Evolutionary conservation across 192 early-diverging fungal species (phyloP), one percentile per base, ranked within the genome.

Genomic region (Entomortierella beljakovae): DNA sequence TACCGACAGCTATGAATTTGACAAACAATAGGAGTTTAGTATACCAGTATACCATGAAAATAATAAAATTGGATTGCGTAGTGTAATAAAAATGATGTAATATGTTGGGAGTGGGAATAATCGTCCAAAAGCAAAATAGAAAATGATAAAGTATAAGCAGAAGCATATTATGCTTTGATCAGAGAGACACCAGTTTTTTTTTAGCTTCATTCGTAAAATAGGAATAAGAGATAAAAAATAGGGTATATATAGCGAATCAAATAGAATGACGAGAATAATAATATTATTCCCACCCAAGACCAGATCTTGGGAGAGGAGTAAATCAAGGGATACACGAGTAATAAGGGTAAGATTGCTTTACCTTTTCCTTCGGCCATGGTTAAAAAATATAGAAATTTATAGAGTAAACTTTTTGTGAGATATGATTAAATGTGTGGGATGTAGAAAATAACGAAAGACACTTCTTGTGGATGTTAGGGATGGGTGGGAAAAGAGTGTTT

Each of bases 1-100:
- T 91, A 80, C 89, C 89, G 68, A 91, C 67, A 48, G 65, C 53
- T 67, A 64, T 34, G 57, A 20, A 43, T 10, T n/a, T n/a, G n/a
- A n/a, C n/a, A n/a, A n/a, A n/a, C n/a, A n/a, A n/a, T n/a, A n/a
- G n/a, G n/a, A n/a, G n/a, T n/a, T n/a, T n/a, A n/a, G n/a, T n/a
- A n/a, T n/a, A n/a, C n/a, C n/a, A n/a, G n/a, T n/a, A n/a, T n/a
- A n/a, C n/a, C n/a, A n/a, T n/a, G n/a, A n/a, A n/a, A n/a, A n/a
- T n/a, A n/a, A n/a, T n/a, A n/a, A n/a, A n/a, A n/a, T n/a, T n/a
- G n/a, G n/a, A n/a, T n/a, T n/a, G n/a, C n/a, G n/a, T n/a, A n/a
- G n/a, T n/a, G n/a, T n/a, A n/a, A n/a, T n/a, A n/a, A n/a, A n/a
- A n/a, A n/a, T n/a, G n/a, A n/a, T n/a, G n/a, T n/a, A n/a, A n/a